These are phyloP conservation scores for Fomitopsis pinicola DNA, from an alignment of 1,284 basidiomycete species.

Conservation along the genomic window DNA sequence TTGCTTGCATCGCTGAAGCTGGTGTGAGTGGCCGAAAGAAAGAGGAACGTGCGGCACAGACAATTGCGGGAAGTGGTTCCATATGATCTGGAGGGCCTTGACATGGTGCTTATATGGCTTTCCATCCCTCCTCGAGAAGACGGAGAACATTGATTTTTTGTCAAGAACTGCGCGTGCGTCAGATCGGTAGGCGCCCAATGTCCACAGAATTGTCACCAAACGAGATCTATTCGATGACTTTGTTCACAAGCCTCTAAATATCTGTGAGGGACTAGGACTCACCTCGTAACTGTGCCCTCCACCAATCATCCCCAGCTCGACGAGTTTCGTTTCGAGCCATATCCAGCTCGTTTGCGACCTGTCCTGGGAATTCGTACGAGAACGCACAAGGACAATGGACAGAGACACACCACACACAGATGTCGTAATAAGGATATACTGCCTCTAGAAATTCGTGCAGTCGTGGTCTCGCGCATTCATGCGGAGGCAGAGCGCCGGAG, in stretches of 20 bases:
- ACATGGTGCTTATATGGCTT: constrained; percentile 79
- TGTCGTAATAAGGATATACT: constrained; percentile 80
- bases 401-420: constrained; percentile 70
- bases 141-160: constrained; percentile 86
- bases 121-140: constrained; percentile 71
- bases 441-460: constrained; percentile 82
- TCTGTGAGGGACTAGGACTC: constrained; percentile 9
- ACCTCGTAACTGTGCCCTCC: constrained; percentile 67
- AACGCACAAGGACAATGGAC: not conserved
- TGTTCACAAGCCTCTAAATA: not conserved
- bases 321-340: constrained; percentile 89
- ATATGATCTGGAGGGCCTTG: constrained; percentile 82
- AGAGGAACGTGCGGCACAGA: constrained; percentile 28
- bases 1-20: constrained; percentile 59
- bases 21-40: not conserved
- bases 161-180: constrained; percentile 58
- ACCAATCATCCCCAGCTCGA: constrained; percentile 85
- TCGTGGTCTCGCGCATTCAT: constrained; percentile 78
- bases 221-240: constrained; percentile 38
- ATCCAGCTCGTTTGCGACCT: constrained; percentile 88
- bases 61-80: constrained; percentile 83
- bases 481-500: constrained; percentile 69
- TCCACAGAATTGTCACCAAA: constrained; percentile 39
- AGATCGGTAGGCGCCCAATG: not conserved
- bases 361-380: not conserved